Base-by-base conservation (phyloP, 192 early-diverging fungal genomes). In the Backusella australiensis region DNA sequence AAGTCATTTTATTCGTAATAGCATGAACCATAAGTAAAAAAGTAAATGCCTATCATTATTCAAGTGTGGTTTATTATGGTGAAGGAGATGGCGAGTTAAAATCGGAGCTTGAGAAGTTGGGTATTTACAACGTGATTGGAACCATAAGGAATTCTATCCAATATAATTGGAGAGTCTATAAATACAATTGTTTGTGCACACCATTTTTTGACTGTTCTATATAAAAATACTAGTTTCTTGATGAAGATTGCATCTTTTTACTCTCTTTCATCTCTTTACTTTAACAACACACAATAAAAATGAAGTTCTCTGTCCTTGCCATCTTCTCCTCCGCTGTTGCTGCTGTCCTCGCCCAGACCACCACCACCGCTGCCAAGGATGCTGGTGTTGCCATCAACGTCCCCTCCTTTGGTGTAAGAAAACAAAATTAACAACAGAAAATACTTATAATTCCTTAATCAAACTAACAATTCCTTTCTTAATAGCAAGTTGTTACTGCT, bases 301-400 rank as follows among this genome's bases (percentile, higher is more conserved):
- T 77, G 76, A 77, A 72, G 56, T 77, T 77, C 70, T n/a, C 76
- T 15, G 26, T 44, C 29, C 21, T 59, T 72, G 46, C 69, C 19
- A 23, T 69, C 23, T 14, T 77, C 34, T 42, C 69, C 34, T 52
- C 72, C 4, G 72, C 34, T 63, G 56, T 52, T 26, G 29, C 72
- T 8, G 29, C 72, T 63, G 72, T 36, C 36, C 23, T 23, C 26
- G 72, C 72, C 39, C 72, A 73, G 53, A 6, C 39, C 17, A 32
- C 71, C 9, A 35, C 71, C 26, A 32, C 71, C 21, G 26, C 46
- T 3, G 4, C 21, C 26, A 15, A 42, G 9, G 39, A 49, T 63
- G 52, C 53, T 59, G 76, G 69, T 77, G 53, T 69, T 66, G 76
- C 53, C 71, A 34, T 72, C 53, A 21, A 49, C 12, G 17, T 23